These are phyloP conservation scores for Wickerhamomyces subpelliculosus DNA, from an alignment of 805 yeast genomes.

Conservation along the genomic window DNA sequence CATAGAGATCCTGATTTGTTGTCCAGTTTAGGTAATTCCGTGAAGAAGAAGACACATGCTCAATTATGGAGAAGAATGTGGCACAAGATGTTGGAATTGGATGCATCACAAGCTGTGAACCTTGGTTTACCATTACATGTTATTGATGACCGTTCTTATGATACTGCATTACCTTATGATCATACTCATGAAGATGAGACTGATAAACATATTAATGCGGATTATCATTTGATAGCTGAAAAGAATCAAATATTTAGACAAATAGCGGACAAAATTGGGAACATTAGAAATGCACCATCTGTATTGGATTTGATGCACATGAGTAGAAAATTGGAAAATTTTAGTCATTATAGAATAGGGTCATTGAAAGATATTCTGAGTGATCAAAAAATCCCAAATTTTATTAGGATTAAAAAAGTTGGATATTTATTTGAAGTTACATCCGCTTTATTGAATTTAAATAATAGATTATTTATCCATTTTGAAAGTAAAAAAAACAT, in stretches of 20 bases:
- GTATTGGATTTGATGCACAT: constrained; percentile 27
- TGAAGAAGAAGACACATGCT: constrained; percentile 7
- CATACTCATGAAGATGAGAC: constrained; percentile 28
- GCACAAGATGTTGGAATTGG: constrained; percentile 20
- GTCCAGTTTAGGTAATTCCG: constrained; percentile 2
- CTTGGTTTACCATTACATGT: constrained; percentile 13
- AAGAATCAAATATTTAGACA: constrained; percentile 25
- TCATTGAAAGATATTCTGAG: constrained; percentile 10
- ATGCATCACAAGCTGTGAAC: constrained; percentile 8
- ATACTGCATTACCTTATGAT: constrained; percentile 22
- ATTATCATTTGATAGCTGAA: constrained; percentile 24
- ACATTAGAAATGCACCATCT: constrained; percentile 27
- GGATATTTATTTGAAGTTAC: constrained; percentile 21
- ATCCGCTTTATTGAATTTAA: constrained; percentile 26
- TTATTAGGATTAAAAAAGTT: constrained; percentile 17
- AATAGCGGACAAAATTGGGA: constrained; percentile 25
- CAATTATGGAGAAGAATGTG: constrained; percentile 21
- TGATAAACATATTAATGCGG: constrained; percentile 30
- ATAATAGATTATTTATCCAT: constrained; percentile 31
- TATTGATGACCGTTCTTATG: constrained; percentile 13
- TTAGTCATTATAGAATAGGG: constrained; percentile 22
- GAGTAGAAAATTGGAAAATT: constrained; percentile 28
- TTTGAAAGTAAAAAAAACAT: constrained; percentile 27
- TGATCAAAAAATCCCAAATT: constrained; percentile 7
- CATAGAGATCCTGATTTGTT: constrained; percentile 45